Evolutionary conservation across 139 green algal species (phyloP).

Genomic region (Haematococcus sp.): DNA sequence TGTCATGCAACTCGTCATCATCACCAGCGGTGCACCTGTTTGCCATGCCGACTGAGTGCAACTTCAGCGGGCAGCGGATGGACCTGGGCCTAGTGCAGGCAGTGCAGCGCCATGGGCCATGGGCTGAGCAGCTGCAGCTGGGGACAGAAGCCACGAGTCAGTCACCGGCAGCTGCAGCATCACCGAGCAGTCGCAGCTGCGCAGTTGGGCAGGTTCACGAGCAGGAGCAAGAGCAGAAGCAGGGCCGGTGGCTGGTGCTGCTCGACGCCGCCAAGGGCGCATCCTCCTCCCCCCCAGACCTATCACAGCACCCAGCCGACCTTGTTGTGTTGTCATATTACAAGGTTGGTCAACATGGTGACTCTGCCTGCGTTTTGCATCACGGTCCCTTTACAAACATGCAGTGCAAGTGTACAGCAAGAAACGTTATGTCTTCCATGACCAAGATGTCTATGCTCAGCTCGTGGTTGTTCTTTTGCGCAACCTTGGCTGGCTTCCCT

Average conservation of each 20-base stretch:
- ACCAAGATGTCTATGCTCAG: too few relatives aligned
- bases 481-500: not conserved
- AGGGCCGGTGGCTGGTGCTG: constrained; percentile 65
- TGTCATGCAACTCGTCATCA: not conserved
- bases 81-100: constrained; percentile 11
- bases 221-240: not conserved
- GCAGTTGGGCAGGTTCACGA: not conserved
- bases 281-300: constrained; percentile 71
- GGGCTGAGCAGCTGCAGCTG: not conserved
- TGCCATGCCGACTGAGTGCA: constrained; percentile 81
- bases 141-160: not conserved
- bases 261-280: constrained; percentile 89
- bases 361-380: not conserved
- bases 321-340: constrained; percentile 92
- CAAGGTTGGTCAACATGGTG: constrained; percentile 73
- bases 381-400: too few relatives aligned
- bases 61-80: constrained; percentile 75
- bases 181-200: constrained; percentile 6
- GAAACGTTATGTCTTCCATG: too few relatives aligned
- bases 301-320: constrained; percentile 57
- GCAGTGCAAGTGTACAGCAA: too few relatives aligned
- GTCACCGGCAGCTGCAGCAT: constrained; percentile 5
- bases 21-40: constrained; percentile 52
- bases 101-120: not conserved
- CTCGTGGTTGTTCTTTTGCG: not conserved